Conservation (phyloP, 768 basidiomycete species). For the Boletus vermiculosoides region DNA sequence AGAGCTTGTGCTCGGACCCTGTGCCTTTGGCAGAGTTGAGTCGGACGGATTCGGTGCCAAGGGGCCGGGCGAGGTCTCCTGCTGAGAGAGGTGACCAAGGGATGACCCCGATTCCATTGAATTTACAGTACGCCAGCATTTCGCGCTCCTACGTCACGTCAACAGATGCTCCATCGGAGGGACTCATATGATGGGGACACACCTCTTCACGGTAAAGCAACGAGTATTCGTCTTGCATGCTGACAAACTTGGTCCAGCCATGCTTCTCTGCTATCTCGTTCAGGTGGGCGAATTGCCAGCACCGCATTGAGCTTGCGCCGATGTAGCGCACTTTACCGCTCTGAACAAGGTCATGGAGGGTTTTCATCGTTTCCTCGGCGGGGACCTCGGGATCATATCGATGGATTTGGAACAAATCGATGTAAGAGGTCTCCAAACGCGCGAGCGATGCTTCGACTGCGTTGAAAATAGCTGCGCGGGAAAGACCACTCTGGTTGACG, state of each 20-base stretch:
- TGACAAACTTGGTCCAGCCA: conserved; percentile 53
- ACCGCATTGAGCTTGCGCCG: conserved; percentile 46
- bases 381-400: conserved; percentile 38
- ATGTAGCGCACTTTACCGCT: conserved; percentile 51
- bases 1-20: conserved; percentile 20
- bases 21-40: conserved; percentile 17
- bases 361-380: conserved; percentile 48
- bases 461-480: conserved; percentile 40
- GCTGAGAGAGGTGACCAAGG: conserved; percentile 47
- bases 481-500: conserved; percentile 35
- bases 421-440: conserved; percentile 37
- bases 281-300: conserved; percentile 46
- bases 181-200: not conserved
- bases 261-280: conserved; percentile 44
- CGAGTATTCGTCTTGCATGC: conserved; percentile 56
- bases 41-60: conserved; percentile 27
- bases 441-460: conserved; percentile 37
- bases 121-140: conserved; percentile 45
- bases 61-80: conserved; percentile 41
- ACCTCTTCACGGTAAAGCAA: conserved; percentile 56
- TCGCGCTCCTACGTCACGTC: conserved; percentile 39
- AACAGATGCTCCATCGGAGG: not conserved
- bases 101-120: conserved; percentile 52
- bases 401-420: conserved; percentile 47
- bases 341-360: conserved; percentile 48